These are phyloP conservation scores for Leptosphaerulina australis DNA, from an alignment of 2,329 filamentous ascomycete species.

Conservation along the genomic window DNA sequence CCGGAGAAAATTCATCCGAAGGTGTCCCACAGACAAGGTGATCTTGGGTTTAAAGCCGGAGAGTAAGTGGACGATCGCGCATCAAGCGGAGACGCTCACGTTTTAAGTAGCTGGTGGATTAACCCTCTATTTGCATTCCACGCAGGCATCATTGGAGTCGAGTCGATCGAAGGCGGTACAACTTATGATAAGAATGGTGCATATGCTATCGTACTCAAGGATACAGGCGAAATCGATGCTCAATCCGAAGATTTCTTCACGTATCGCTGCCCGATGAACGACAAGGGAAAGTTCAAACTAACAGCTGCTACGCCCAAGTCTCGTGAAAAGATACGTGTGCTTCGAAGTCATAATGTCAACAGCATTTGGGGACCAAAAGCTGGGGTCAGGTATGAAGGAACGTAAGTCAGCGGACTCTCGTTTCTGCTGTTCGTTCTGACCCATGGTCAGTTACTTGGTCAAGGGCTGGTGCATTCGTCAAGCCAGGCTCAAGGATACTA, in stretches of 20 bases:
- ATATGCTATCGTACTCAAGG: conserved; percentile 55
- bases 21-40: conserved; percentile 46
- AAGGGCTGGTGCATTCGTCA: conserved; percentile 51
- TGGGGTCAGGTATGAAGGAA: conserved; percentile 56
- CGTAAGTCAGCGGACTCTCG: conserved; percentile 45
- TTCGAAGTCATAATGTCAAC: conserved; percentile 53
- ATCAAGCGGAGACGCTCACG: not conserved
- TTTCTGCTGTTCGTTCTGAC: not conserved
- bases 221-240: conserved; percentile 48
- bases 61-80: conserved; percentile 43
- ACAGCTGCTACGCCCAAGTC: conserved; percentile 51
- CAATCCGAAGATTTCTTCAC: conserved; percentile 46
- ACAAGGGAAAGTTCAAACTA: conserved; percentile 53
- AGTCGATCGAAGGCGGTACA: conserved; percentile 51
- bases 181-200: conserved; percentile 51
- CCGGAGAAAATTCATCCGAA: conserved; percentile 39
- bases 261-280: conserved; percentile 49
- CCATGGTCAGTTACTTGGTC: conserved; percentile 29
- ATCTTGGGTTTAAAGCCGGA: conserved; percentile 55
- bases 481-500: conserved; percentile 22
- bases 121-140: conserved; percentile 55
- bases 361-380: conserved; percentile 55
- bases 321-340: conserved; percentile 51
- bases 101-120: conserved; percentile 57
- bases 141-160: conserved; percentile 56